Conservation (phyloP, 108 stramenopile genomes). For the Fragilaria radians region DNA sequence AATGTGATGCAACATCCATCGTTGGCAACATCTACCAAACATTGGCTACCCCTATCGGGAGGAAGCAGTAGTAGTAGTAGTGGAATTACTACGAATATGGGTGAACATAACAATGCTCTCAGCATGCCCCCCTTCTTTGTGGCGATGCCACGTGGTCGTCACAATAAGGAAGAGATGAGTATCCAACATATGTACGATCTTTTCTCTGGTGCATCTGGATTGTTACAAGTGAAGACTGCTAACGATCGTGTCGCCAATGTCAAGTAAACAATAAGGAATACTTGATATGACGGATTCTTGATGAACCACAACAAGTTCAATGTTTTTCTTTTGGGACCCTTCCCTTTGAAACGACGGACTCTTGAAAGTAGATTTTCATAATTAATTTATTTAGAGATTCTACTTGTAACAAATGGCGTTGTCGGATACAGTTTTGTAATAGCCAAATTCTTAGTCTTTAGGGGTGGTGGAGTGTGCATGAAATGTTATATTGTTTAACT, state of each 20-base stretch:
- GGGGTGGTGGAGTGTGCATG: no score
- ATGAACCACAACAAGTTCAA: no score
- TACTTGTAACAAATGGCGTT: no score
- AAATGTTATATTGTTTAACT: no score
- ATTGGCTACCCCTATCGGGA: neutral
- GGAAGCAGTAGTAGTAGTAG: constrained; percentile 19
- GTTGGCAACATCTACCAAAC: constrained; percentile 8
- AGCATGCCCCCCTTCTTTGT: constrained; percentile 48
- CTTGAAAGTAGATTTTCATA: no score
- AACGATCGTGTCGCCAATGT: constrained; percentile 51
- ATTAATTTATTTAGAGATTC: no score
- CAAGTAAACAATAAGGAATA: constrained; percentile 19
- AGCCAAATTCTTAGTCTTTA: no score
- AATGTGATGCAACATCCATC: constrained; percentile 42
- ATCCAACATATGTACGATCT: constrained; percentile 56
- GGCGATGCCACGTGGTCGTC: constrained; percentile 48
- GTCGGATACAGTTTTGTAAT: no score
- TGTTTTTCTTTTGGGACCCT: no score
- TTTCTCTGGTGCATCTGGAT: constrained; percentile 48
- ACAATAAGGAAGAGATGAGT: constrained; percentile 43
- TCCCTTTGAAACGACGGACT: no score
- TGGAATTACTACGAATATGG: constrained; percentile 7
- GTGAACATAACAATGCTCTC: constrained; percentile 18
- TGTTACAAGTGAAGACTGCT: constrained; percentile 46
- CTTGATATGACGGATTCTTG: neutral